phyloP scores from a whole-genome alignment of 2,329 filamentous ascomycete genomes.

The Thielaviopsis euricoi region DNA sequence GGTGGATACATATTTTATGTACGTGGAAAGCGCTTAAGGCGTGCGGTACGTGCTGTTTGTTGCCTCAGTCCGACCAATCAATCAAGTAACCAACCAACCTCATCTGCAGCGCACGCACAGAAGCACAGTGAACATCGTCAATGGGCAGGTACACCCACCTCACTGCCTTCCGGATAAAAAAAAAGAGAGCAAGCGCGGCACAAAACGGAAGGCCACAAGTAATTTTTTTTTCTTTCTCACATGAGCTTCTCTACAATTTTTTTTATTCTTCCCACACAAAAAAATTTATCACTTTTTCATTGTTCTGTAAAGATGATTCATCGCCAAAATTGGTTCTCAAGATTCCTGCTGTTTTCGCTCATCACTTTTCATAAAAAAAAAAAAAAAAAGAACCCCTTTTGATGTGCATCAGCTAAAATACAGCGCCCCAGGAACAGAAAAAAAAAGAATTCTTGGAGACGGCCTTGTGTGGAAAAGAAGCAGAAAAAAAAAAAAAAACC shows the following conservation, averaged over 20 bases:
- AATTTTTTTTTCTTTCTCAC: not conserved
- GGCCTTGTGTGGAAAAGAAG: no score
- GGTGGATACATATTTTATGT: no score
- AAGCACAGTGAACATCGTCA: not conserved
- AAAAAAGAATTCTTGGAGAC: not conserved
- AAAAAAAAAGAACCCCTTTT: not conserved
- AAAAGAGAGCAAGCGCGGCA: not conserved
- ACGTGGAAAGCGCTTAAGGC: no score
- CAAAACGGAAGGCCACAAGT: not conserved
- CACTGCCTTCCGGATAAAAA: not conserved
- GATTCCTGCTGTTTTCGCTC: not conserved
- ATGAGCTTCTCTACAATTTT: not conserved
- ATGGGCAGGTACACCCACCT: not conserved
- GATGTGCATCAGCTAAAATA: not conserved
- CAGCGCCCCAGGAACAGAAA: not conserved
- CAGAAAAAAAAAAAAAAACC: not conserved
- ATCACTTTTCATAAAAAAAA: not conserved
- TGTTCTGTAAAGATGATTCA: no score
- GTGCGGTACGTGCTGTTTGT: not conserved
- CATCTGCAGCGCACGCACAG: not conserved
- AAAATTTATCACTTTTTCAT: not conserved
- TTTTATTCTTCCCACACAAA: not conserved
- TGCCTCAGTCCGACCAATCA: not conserved
- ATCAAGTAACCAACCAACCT: no score
- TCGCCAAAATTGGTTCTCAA: no score